Base-by-base conservation (phyloP, 768 basidiomycete species). In the Pulveroboletus sp. region DNA sequence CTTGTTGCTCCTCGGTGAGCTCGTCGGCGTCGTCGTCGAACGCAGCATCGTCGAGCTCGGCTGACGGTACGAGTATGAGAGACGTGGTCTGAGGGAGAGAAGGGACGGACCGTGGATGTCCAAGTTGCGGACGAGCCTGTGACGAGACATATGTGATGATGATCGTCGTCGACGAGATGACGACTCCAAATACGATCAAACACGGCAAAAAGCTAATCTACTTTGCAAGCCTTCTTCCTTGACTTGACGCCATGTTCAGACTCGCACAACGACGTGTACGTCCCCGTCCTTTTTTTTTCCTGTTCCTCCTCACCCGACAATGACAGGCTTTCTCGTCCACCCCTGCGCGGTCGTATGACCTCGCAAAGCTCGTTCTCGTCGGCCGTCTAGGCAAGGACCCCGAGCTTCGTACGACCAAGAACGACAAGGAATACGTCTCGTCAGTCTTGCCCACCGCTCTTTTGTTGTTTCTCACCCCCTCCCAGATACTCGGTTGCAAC, bases 101-200 rank as follows among this genome's bases (percentile, higher is more conserved):
- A 35, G 12, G 21, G 25, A 49, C 68, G 24, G 39, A 85, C 88
- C 85, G 49, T 81, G 74, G 35, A 97, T 73, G 66, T 97, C 83
- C 24, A 98, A 72, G 70, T 94, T 93, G 54, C 89, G 78, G 55
- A 97, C 76, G 69, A 85, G 80, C 63, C 94, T 84, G 70, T 98
- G 97, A 67, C 97, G 78, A 6, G 95, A 97, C 93, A 97, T 55
- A 40, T 43, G n/a, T n/a, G 49, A 21, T 47, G 32, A 24, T 19
- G 47, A 50, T 49, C 27, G 46, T 47, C 16, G 44, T 40, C 16
- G 41, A 32, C 23, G 50, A 48, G 40, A 50, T 32, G 11, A 16
- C n/a, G 14, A 16, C 13, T 29, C 41, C 56, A 64, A 62, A 62
- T 29, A 66, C 9, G 23, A 13, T 45, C 46, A 53, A 64, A 60